These are phyloP conservation scores for Paramecium caudatum DNA, from an alignment of 73 alveolate species.

Conservation along the genomic window DNA sequence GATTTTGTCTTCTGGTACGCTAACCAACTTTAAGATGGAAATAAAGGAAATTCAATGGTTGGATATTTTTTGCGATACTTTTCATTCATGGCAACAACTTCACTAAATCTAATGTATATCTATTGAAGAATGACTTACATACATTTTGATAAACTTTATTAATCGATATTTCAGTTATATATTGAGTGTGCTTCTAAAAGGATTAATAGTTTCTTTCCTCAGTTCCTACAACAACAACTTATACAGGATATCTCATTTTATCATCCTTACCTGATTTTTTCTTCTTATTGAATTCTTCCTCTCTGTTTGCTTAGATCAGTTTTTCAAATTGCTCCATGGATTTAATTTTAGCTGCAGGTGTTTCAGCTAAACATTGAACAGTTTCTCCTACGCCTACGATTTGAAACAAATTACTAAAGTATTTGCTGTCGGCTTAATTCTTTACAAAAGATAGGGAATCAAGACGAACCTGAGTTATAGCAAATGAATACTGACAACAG, in stretches of 20 bases:
- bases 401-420: slow-evolving; percentile 51
- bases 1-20: slow-evolving; percentile 40
- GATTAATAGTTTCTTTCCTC: slow-evolving; percentile 40
- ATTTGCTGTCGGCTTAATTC: slow-evolving; percentile 37
- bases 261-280: neutral
- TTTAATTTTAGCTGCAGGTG: neutral
- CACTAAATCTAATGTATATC: slow-evolving; percentile 62
- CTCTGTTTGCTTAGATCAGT: neutral
- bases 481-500: no score
- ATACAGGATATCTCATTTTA: slow-evolving; percentile 37
- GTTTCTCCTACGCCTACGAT: slow-evolving; percentile 52
- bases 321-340: slow-evolving; percentile 23
- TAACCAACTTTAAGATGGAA: slow-evolving; percentile 43
- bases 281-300: neutral
- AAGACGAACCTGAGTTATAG: neutral
- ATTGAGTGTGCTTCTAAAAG: slow-evolving; percentile 15
- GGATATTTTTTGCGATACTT: slow-evolving; percentile 36
- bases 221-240: slow-evolving; percentile 52
- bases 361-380: neutral
- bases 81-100: neutral
- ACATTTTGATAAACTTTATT: slow-evolving; percentile 42
- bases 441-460: slow-evolving; percentile 52
- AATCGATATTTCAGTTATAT: slow-evolving; percentile 19
- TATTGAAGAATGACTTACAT: neutral
- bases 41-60: slow-evolving; percentile 24